A percentile compares a stretch with the other conserved stretches of the same genome.
Conservation (phyloP, 2,329 filamentous ascomycete genomes). For the Blastomyces silverae region DNA sequence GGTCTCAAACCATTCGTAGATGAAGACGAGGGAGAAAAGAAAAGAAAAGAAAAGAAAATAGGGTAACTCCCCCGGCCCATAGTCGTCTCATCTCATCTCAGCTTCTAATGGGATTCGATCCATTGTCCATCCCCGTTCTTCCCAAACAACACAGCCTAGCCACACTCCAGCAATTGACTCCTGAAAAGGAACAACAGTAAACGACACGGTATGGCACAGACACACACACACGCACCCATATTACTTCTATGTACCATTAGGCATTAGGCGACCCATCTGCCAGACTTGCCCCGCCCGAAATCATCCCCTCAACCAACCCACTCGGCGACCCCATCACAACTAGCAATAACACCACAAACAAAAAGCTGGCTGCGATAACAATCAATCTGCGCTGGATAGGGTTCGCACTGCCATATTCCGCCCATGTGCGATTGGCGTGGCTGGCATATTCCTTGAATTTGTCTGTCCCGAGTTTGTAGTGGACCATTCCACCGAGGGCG, state of each 20-base stretch:
- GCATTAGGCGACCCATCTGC: not conserved
- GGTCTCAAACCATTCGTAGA: too few relatives aligned
- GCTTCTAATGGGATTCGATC: too few relatives aligned
- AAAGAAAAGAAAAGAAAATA: too few relatives aligned
- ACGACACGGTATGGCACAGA: not conserved
- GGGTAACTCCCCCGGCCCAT: too few relatives aligned
- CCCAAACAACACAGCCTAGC: too few relatives aligned
- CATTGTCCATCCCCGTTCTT: too few relatives aligned
- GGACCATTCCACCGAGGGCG: conserved; percentile 58
- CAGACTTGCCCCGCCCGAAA: conserved; percentile 15
- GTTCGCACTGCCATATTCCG: conserved; percentile 71
- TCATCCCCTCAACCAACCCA: conserved; percentile 17
- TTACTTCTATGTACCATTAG: not conserved
- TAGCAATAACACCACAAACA: conserved; percentile 17
- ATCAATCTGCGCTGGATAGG: conserved; percentile 72
- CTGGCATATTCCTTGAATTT: conserved; percentile 72
- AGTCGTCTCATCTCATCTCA: too few relatives aligned
- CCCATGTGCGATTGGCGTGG: conserved; percentile 70
- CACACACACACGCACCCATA: not conserved
- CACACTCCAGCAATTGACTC: too few relatives aligned
- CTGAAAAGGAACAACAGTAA: not conserved
- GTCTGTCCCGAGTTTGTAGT: conserved; percentile 66
- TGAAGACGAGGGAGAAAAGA: too few relatives aligned
- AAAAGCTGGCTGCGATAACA: conserved; percentile 45
- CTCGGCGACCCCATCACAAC: conserved; percentile 17